phyloP scores from a whole-genome alignment of 257 asterid species.

The Ocimum tenuiflorum region DNA sequence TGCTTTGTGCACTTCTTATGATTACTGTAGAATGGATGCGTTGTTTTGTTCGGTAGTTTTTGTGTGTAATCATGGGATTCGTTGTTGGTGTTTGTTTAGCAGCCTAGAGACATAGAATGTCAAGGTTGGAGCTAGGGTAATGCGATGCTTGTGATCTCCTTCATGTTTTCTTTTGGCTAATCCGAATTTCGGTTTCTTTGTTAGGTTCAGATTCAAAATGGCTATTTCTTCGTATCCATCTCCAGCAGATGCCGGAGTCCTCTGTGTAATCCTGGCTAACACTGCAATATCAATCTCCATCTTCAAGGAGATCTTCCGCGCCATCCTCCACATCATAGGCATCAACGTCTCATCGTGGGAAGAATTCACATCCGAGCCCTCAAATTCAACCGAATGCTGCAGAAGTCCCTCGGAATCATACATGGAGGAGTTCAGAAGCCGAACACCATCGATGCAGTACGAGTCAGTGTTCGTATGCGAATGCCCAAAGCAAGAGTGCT shows the following conservation, averaged over 20 bases:
- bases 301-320: conserved; percentile 53
- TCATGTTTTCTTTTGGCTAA: conserved; percentile 23
- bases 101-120: too few species aligned
- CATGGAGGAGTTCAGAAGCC: conserved; percentile 70
- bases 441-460: conserved; percentile 49
- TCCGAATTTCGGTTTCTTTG: neutral
- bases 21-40: too few species aligned
- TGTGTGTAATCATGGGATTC: too few species aligned
- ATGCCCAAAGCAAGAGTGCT: conserved; percentile 48
- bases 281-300: conserved; percentile 75
- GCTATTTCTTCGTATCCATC: conserved; percentile 70
- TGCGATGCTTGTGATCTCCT: too few species aligned
- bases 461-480: conserved; percentile 36
- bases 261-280: conserved; percentile 64
- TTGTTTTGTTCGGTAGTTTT: too few species aligned
- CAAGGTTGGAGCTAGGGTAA: too few species aligned
- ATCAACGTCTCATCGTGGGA: conserved; percentile 64
- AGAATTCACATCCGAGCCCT: conserved; percentile 45
- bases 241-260: conserved; percentile 80
- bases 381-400: conserved; percentile 37
- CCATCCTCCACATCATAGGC: conserved; percentile 60
- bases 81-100: too few species aligned
- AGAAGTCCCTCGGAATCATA: conserved; percentile 52
- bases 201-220: conserved; percentile 38
- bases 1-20: too few species aligned